Percentiles rank a stretch among this genome's conserved stretches.
phyloP scores from a whole-genome alignment of 768 basidiomycete species.

The Rhodotorula diobovata region DNA sequence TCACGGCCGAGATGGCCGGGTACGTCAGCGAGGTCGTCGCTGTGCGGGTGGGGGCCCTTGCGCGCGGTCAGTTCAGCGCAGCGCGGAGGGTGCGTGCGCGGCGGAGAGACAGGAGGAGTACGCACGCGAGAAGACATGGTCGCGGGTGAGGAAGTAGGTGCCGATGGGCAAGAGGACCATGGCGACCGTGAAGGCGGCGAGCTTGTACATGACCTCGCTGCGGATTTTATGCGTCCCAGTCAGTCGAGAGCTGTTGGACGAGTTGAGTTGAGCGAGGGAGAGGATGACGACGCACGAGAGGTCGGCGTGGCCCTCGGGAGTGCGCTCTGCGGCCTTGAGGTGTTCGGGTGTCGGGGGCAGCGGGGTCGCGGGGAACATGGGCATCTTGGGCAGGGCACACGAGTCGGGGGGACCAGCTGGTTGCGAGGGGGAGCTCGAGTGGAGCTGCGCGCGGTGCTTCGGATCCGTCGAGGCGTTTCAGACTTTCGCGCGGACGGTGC shows the following conservation, averaged over 20 bases:
- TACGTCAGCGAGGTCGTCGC: constrained; percentile 36
- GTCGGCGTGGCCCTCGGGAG: neutral
- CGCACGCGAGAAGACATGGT: constrained; percentile 46
- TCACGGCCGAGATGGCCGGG: constrained; percentile 48
- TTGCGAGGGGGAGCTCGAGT: neutral
- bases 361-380: neutral
- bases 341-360: constrained; percentile 1
- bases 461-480: too few species aligned
- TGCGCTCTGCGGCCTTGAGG: neutral
- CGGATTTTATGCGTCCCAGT: too few species aligned
- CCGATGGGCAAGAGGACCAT: constrained; percentile 50
- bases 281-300: constrained; percentile 3
- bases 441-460: too few species aligned
- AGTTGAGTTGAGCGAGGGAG: too few species aligned
- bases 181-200: constrained; percentile 48
- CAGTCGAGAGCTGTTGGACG: too few species aligned
- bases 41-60: constrained; percentile 17
- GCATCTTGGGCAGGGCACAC: neutral
- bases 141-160: constrained; percentile 47
- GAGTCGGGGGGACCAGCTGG: too few species aligned
- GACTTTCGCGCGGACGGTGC: too few species aligned
- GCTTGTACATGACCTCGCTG: constrained; percentile 46
- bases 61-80: constrained; percentile 16
- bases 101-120: neutral
- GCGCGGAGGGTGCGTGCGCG: neutral